These are phyloP conservation scores for Cenchrus americanus DNA, from an alignment of 176 grass and related monocot species.

Conservation along the genomic window DNA sequence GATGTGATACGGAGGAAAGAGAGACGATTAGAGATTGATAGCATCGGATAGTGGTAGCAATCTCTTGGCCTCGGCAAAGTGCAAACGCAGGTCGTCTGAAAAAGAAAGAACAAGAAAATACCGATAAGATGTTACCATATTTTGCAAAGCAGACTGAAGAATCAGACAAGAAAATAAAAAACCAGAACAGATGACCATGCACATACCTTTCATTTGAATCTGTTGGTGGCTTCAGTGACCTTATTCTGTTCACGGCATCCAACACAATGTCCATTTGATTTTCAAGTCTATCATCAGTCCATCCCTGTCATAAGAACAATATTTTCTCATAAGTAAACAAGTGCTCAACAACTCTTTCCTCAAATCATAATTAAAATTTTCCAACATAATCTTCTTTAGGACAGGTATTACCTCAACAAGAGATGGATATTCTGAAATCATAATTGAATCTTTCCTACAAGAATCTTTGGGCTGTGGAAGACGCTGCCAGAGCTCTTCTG, in stretches of 20 bases:
- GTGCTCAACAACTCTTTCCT: neutral
- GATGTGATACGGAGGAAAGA: constrained; percentile 67
- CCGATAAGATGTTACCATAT: constrained; percentile 6
- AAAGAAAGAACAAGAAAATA: neutral
- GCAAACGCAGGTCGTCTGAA: constrained; percentile 61
- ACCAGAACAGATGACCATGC: neutral
- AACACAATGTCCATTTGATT: constrained; percentile 69
- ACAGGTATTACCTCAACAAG: constrained; percentile 56
- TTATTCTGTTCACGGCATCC: constrained; percentile 67
- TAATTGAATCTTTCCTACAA: constrained; percentile 71
- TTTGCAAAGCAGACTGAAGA: constrained; percentile 4
- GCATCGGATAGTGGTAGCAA: constrained; percentile 51
- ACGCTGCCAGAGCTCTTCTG: constrained; percentile 88
- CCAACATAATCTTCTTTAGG: neutral
- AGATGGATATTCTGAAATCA: constrained; percentile 91
- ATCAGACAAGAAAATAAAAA: constrained; percentile 27
- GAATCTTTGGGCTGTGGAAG: constrained; percentile 72
- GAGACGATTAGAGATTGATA: constrained; percentile 62
- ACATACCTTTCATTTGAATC: constrained; percentile 73
- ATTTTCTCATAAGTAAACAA: constrained; percentile 38
- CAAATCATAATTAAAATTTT: constrained; percentile 10
- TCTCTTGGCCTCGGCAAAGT: constrained; percentile 59
- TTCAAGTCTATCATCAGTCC: constrained; percentile 78
- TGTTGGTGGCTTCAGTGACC: constrained; percentile 68
- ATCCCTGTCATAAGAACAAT: constrained; percentile 52